These are phyloP conservation scores for Penicillium steckii DNA, from an alignment of 495 filamentous ascomycete species.

Conservation along the genomic window DNA sequence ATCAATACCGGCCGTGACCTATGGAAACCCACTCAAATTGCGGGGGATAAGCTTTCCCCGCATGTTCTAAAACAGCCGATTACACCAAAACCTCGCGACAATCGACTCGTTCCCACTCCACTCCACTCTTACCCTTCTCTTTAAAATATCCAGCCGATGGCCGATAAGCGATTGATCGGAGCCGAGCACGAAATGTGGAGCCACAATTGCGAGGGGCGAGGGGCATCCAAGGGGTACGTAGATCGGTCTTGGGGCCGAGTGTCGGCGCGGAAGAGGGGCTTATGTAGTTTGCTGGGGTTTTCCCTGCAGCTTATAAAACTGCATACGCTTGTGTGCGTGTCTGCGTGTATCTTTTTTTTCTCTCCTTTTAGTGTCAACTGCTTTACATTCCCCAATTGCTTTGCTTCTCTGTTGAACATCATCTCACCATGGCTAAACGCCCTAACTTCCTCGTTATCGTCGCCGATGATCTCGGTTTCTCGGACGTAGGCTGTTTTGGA, in stretches of 20 bases:
- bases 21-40: background rate
- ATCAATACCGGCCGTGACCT: background rate
- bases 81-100: background rate
- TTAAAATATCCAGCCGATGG: slow-evolving; percentile 21
- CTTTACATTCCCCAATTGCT: background rate
- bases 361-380: background rate
- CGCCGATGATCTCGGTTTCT: slow-evolving; percentile 64
- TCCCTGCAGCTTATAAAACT: slow-evolving; percentile 2
- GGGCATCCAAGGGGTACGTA: background rate
- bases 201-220: slow-evolving; percentile 1
- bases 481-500: slow-evolving; percentile 60
- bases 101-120: background rate
- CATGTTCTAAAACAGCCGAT: slow-evolving; percentile 17
- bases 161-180: slow-evolving; percentile 28
- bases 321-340: slow-evolving; percentile 8
- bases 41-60: slow-evolving; percentile 10
- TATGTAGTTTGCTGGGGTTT: background rate
- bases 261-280: background rate
- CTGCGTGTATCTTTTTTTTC: background rate
- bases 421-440: slow-evolving; percentile 34
- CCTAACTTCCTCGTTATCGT: slow-evolving; percentile 65
- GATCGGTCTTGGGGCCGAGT: slow-evolving; percentile 1
- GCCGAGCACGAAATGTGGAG: slow-evolving; percentile 20
- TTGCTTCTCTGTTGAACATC: background rate
- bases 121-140: no score